Conservation (phyloP, 129 eudicot species). For the Centella asiatica region DNA sequence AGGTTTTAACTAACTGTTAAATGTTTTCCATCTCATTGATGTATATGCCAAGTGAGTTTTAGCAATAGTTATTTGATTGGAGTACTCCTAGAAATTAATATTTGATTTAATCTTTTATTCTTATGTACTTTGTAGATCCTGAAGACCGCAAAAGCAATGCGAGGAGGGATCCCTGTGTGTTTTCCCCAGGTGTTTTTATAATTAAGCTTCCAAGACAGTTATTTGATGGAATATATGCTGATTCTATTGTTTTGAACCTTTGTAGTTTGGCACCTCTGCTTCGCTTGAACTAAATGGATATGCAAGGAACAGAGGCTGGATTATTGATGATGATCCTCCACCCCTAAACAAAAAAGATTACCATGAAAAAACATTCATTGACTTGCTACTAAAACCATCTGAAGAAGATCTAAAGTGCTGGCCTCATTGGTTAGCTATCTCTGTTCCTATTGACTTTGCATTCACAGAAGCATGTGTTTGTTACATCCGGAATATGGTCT, state of each 20-base stretch:
- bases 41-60: neutral
- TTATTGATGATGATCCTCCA: slow-evolving; percentile 64
- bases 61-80: neutral
- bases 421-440: slow-evolving; percentile 66
- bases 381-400: slow-evolving; percentile 77
- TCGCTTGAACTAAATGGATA: slow-evolving; percentile 81
- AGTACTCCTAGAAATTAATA: neutral
- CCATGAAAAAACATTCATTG: slow-evolving; percentile 59
- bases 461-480: neutral
- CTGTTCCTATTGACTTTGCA: neutral
- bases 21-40: neutral
- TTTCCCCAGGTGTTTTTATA: slow-evolving; percentile 67
- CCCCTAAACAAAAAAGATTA: slow-evolving; percentile 55
- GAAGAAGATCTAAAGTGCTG: slow-evolving; percentile 76
- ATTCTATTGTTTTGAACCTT: slow-evolving; percentile 4
- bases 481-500: neutral
- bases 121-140: slow-evolving; percentile 41
- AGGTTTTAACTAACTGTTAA: neutral
- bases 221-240: neutral
- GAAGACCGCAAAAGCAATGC: slow-evolving; percentile 66
- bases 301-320: slow-evolving; percentile 80
- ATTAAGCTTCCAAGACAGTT: neutral
- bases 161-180: slow-evolving; percentile 90
- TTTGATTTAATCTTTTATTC: slow-evolving; percentile 6
- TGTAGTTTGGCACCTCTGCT: slow-evolving; percentile 74